Conservation (phyloP, 1,139 yeast species). For the Debaryomyces subglobosus region DNA sequence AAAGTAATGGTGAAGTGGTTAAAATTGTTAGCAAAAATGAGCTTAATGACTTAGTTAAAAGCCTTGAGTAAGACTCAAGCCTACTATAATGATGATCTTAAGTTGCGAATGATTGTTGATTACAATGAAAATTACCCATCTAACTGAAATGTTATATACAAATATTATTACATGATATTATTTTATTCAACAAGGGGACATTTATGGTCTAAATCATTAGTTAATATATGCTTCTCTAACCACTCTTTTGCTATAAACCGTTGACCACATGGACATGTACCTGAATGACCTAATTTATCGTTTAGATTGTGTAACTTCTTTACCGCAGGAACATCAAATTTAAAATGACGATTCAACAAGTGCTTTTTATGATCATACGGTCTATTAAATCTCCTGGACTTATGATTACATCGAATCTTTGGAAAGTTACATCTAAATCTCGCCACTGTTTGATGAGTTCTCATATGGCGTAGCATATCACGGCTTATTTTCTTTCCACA, state of each 20-base stretch:
- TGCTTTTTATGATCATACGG: conserved; percentile 75
- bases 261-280: conserved; percentile 62
- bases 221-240: conserved; percentile 59
- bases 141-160: not conserved
- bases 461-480: conserved; percentile 65
- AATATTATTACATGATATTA: not conserved
- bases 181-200: conserved; percentile 31
- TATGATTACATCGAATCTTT: conserved; percentile 57
- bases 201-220: conserved; percentile 26
- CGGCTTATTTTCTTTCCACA: conserved; percentile 62
- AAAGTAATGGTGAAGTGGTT: conserved; percentile 1
- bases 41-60: not conserved
- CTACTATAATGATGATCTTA: not conserved
- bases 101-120: not conserved
- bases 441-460: conserved; percentile 63
- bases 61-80: not conserved
- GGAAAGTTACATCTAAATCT: conserved; percentile 66
- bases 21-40: not conserved
- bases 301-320: conserved; percentile 54
- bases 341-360: conserved; percentile 62
- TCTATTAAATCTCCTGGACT: conserved; percentile 64
- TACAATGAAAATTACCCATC: not conserved
- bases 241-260: conserved; percentile 55
- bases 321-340: conserved; percentile 52
- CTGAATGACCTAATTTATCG: conserved; percentile 55